phyloP scores from a whole-genome alignment of 2,329 filamentous ascomycete species.

The Colletotrichum sp. region DNA sequence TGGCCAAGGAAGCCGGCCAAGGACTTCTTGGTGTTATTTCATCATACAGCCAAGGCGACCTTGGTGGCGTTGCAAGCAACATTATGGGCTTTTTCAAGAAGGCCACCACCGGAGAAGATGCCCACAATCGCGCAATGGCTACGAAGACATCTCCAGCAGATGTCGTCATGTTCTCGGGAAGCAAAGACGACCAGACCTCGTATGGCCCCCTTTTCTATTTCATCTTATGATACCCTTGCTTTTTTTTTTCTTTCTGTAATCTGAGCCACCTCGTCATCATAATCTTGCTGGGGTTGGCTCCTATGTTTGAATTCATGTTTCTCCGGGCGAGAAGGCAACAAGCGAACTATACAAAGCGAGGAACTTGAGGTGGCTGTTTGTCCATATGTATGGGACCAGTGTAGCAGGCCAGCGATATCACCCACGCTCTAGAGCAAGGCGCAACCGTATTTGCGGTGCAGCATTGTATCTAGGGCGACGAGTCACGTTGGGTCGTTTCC shows the following conservation, averaged over 20 bases:
- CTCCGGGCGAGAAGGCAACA: neutral
- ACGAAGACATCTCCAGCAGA: slow-evolving; percentile 96
- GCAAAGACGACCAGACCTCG: slow-evolving; percentile 96
- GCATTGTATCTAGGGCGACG: slow-evolving; percentile 50
- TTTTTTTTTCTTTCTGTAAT: slow-evolving; percentile 2
- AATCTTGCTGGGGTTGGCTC: neutral
- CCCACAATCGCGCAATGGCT: slow-evolving; percentile 77
- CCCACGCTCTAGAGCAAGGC: slow-evolving; percentile 46
- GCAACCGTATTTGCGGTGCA: slow-evolving; percentile 34
- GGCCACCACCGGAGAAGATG: slow-evolving; percentile 80
- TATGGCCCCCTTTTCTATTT: slow-evolving; percentile 48
- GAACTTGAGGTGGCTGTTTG: neutral
- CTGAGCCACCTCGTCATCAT: neutral
- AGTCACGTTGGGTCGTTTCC: slow-evolving; percentile 44
- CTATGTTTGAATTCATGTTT: neutral
- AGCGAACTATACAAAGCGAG: neutral
- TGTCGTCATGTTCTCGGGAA: slow-evolving; percentile 97
- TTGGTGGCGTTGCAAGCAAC: slow-evolving; percentile 80
- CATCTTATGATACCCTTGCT: slow-evolving; percentile 6
- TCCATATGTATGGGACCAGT: neutral
- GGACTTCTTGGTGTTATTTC: slow-evolving; percentile 65
- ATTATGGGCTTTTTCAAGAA: slow-evolving; percentile 89
- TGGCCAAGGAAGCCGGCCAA: slow-evolving; percentile 71
- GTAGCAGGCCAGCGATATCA: slow-evolving; percentile 10
- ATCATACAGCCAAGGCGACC: slow-evolving; percentile 71